Evolutionary conservation across 768 basidiomycete species (phyloP).

Genomic region (Trametes meyenii): DNA sequence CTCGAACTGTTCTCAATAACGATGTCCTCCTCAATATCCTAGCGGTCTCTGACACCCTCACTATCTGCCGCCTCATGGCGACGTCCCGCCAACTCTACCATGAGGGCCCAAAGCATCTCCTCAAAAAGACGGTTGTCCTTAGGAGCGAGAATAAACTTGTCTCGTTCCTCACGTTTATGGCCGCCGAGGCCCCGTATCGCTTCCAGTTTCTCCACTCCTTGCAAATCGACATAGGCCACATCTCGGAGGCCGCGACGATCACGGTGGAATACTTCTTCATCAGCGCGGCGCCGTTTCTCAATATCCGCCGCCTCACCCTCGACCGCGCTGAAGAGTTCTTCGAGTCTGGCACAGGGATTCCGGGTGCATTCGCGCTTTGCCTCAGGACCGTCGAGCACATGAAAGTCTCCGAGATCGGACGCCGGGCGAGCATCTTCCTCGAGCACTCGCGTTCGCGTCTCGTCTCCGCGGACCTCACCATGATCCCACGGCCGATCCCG

Average conservation of each 20-base stretch:
- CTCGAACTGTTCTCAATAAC: background rate
- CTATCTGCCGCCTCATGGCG: background rate
- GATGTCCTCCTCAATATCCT: background rate
- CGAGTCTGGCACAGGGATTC: background rate
- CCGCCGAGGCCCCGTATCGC: background rate
- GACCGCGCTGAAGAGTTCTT: slow-evolving; percentile 6
- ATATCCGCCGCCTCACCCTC: background rate
- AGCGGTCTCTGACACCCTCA: background rate
- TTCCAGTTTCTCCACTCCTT: background rate
- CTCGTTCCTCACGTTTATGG: background rate
- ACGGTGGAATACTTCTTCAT: background rate
- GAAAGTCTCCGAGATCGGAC: background rate
- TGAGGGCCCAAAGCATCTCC: background rate
- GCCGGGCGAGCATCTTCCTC: background rate
- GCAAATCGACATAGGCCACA: background rate
- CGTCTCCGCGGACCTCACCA: background rate
- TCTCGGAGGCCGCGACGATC: background rate
- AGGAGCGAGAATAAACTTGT: background rate
- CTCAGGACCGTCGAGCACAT: background rate
- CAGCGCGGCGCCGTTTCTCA: background rate
- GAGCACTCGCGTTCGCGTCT: background rate
- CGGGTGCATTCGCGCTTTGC: background rate
- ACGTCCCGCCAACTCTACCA: background rate
- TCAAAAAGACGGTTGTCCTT: background rate
- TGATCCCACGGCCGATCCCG: background rate